Base-by-base conservation (phyloP, 306 rosid genomes). In the Echinosophora koreensis region DNA sequence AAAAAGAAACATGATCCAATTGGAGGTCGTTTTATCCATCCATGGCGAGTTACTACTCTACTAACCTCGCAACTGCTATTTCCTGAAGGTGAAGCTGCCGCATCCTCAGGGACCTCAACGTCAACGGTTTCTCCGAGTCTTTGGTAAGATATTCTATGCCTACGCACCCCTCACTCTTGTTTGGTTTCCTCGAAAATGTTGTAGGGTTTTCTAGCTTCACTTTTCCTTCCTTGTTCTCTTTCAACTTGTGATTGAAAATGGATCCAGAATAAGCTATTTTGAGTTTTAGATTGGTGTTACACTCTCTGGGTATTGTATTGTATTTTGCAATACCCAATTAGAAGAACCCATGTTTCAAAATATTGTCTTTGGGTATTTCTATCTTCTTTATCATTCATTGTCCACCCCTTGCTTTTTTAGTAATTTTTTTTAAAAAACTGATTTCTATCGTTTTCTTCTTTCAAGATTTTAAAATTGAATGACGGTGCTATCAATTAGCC, bases 71-170 rank as follows among this genome's bases (percentile, higher is more conserved):
- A 3, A 32, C 44, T 32, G 66, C 44, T 9, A 13, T 60, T 17
- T 60, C 41, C 15, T 30, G 61, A 54, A 38, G 52, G 16, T 18
- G 38, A 44, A 38, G 51, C 77, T 61, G 52, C 82, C 13, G 39
- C 39, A 78, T 37, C 59, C 42, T 27, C 49, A 41, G 2, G 22
- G 22, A 22, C 22, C 22, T 22, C 22, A 22, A 22, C 22, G 22
- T 22, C 22, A 22, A 22, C 78, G 4, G 71, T 50, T 34, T 56
- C 76, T 61, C 72, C 13, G 37, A 41, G 61, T 27, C 22, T 30
- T 3, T 41, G 72, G 82, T 79, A 61, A 61, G 72, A 51, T 79
- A n/a, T n/a, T n/a, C n/a, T n/a, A 71, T 70, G 32, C 18, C 18
- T 37, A 54, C 51, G 47, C 37, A 41, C 34, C 6, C 27, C 5